Evolutionary conservation across 2,329 filamentous ascomycete species (phyloP).

Genomic region (Amauroascus verrucosus): DNA sequence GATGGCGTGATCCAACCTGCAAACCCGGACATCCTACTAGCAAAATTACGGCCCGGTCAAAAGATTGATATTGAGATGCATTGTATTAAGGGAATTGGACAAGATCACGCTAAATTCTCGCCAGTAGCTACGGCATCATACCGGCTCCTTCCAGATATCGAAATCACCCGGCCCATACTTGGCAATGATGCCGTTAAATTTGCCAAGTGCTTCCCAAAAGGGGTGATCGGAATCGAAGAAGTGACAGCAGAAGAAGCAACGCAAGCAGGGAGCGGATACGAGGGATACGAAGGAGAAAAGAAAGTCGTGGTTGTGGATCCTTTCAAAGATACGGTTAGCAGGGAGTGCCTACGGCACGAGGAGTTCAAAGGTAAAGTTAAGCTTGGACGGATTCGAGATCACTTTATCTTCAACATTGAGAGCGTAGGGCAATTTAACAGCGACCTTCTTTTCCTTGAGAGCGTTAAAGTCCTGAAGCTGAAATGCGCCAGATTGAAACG

Average conservation of each 20-base stretch:
- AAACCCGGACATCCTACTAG: conserved; percentile 87
- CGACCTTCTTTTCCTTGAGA: conserved; percentile 85
- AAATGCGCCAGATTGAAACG: conserved; percentile 55
- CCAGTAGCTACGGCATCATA: conserved; percentile 93
- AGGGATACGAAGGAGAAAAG: conserved; percentile 64
- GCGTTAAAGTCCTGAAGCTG: conserved; percentile 70
- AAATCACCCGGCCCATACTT: conserved; percentile 71
- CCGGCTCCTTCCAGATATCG: conserved; percentile 77
- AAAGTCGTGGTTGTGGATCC: conserved; percentile 82
- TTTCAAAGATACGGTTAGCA: conserved; percentile 90
- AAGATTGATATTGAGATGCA: conserved; percentile 78
- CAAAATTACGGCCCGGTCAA: conserved; percentile 87
- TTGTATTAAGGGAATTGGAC: conserved; percentile 86
- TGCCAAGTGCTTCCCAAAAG: conserved; percentile 73
- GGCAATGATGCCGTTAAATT: conserved; percentile 85
- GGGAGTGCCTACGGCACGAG: conserved; percentile 80
- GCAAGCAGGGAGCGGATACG: conserved; percentile 53
- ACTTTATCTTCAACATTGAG: conserved; percentile 95
- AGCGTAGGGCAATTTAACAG: conserved; percentile 92
- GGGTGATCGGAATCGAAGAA: conserved; percentile 71
- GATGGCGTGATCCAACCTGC: conserved; percentile 60
- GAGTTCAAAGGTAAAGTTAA: conserved; percentile 96
- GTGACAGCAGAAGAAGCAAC: conserved; percentile 58
- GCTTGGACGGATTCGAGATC: conserved; percentile 78
- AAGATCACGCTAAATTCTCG: conserved; percentile 94